Base-by-base conservation (phyloP, 305 asterid genomes). In the Fraxinus sp. region DNA sequence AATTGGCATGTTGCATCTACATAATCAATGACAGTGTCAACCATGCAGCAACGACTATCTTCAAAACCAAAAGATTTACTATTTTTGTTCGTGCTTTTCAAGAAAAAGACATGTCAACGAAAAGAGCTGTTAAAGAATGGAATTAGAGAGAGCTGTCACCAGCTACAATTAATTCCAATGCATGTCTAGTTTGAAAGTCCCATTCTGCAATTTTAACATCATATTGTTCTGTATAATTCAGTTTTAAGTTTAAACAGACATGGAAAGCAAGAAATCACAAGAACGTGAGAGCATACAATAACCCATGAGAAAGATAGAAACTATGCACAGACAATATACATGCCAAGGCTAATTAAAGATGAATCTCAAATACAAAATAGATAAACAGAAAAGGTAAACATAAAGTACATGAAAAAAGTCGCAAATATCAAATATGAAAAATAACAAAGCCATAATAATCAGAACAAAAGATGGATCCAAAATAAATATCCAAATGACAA, bases 31-130 rank as follows among this genome's bases (percentile, higher is more conserved):
- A 30, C 13, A 13, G 18, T 26, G 75, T 68, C 20, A 68, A 28
- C 20, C 75, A 68, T 68, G 20, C 75, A 68, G 18, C 75, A 68
- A 26, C 18, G 14, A 26, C 37, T 28, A 68, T 68, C 35, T 68
- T 68, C 36, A 13, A 30, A 62, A 7, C 71, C 71, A 33, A 72
- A 33, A 72, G 43, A 32, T 6, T 5, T 72, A 72, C 2, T 14
- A 72, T 72, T 72, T 71, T 32, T 35, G 14, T n/a, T n/a, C 43
- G 75, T 28, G 46, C 77, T 72, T 72, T 72, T 72, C 77, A 35
- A 72, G 77, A 32, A 35, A n/a, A 33, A 13, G 77, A n/a, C 24
- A 0, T 35, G 18, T 32, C 77, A 16, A 33, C n/a, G 7, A 16
- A 72, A 72, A 33, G 77, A 33, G 46, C 22, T n/a, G 37, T 28